A percentile compares a stretch with the other conserved stretches of the same genome.
Conservation (phyloP, 2,329 filamentous ascomycete species). For the Pseudogymnoascus sp. region DNA sequence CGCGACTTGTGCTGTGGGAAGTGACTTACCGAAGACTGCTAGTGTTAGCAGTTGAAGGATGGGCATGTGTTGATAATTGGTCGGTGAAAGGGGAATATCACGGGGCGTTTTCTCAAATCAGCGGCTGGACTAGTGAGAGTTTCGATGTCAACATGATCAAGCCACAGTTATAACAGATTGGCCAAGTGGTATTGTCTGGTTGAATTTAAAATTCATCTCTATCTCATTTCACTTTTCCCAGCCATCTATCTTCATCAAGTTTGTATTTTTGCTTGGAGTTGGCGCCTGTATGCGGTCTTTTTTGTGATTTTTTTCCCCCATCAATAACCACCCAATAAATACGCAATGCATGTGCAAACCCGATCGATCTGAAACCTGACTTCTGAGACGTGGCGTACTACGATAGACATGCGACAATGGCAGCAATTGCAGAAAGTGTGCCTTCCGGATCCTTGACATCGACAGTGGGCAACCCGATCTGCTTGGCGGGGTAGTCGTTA, state of each 20-base stretch:
- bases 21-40: conserved; percentile 30
- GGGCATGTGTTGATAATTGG: not conserved
- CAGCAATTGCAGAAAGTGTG: not conserved
- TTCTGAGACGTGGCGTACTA: not conserved
- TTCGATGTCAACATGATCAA: not conserved
- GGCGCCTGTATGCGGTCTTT: not conserved
- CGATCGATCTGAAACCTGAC: not conserved
- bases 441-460: not conserved
- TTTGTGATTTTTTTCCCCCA: not conserved
- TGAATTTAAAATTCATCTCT: not conserved
- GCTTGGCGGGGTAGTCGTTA: conserved; percentile 33
- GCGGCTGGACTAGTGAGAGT: not conserved
- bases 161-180: not conserved
- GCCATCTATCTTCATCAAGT: not conserved
- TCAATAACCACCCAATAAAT: not conserved
- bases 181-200: not conserved
- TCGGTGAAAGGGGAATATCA: not conserved
- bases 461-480: conserved; percentile 23
- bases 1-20: conserved; percentile 35
- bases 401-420: not conserved
- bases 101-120: not conserved
- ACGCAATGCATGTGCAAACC: not conserved
- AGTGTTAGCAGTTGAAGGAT: not conserved
- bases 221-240: not conserved
- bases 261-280: not conserved